Evolutionary conservation across 2,329 filamentous ascomycete genomes (phyloP).

Genomic region (Penicillium sp.): DNA sequence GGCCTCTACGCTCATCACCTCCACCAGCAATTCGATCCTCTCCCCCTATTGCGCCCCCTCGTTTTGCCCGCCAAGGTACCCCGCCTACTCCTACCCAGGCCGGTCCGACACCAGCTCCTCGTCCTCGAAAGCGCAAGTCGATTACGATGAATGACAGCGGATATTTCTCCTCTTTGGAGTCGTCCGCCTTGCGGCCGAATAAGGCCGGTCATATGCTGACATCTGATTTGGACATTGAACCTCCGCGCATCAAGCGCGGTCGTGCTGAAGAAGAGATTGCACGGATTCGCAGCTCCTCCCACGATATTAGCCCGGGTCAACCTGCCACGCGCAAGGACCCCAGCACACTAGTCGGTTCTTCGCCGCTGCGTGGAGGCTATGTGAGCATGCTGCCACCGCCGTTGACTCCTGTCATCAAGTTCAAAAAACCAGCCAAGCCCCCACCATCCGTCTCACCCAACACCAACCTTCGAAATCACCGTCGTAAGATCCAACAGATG

Average conservation of each 20-base stretch:
- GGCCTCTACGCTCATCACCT: constrained; percentile 46
- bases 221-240: constrained; percentile 71
- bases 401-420: constrained; percentile 79
- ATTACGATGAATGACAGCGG: constrained; percentile 87
- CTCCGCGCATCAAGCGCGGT: constrained; percentile 80
- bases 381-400: constrained; percentile 67
- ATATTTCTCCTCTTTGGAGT: constrained; percentile 95
- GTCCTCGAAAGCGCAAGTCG: constrained; percentile 73
- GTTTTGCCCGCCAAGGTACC: constrained; percentile 65
- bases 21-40: constrained; percentile 75
- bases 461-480: constrained; percentile 86
- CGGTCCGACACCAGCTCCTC: constrained; percentile 63
- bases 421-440: constrained; percentile 65
- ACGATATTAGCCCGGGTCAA: constrained; percentile 74
- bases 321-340: constrained; percentile 44
- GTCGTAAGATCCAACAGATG: constrained; percentile 76
- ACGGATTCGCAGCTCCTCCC: constrained; percentile 86
- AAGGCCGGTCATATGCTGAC: constrained; percentile 65
- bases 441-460: constrained; percentile 85
- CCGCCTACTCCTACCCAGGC: constrained; percentile 68
- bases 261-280: constrained; percentile 95
- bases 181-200: constrained; percentile 76
- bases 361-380: constrained; percentile 63
- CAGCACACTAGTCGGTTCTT: constrained; percentile 57
- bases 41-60: constrained; percentile 70